These are phyloP conservation scores for Plasmodium falciparum DNA, from an alignment of 169 alveolate genomes.

Conservation along the genomic window DNA sequence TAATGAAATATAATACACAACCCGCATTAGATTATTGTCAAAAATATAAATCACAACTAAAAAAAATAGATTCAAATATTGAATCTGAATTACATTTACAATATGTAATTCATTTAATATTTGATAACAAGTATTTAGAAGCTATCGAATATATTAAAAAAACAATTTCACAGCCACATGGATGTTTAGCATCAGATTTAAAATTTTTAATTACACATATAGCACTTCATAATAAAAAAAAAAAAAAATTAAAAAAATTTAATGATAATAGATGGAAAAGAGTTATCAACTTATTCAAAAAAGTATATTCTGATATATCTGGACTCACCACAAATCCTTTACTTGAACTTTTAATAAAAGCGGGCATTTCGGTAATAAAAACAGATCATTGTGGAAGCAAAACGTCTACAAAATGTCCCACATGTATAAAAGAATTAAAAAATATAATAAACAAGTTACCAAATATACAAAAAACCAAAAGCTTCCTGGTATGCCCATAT, in stretches of 20 bases:
- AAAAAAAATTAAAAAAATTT: slow-evolving; percentile 1
- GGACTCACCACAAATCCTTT: slow-evolving; percentile 76
- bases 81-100: slow-evolving; percentile 80
- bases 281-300: slow-evolving; percentile 31
- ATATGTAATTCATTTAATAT: slow-evolving; percentile 69
- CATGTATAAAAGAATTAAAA: slow-evolving; percentile 87
- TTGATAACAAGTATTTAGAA: slow-evolving; percentile 53
- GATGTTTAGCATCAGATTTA: slow-evolving; percentile 16
- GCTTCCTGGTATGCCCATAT: slow-evolving; percentile 87
- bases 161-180: slow-evolving; percentile 1
- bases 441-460: slow-evolving; percentile 84
- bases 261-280: slow-evolving; percentile 47
- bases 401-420: slow-evolving; percentile 86
- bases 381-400: slow-evolving; percentile 84
- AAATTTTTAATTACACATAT: slow-evolving; percentile 56
- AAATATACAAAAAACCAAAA: slow-evolving; percentile 84
- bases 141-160: slow-evolving; percentile 75
- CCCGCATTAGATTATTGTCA: slow-evolving; percentile 73
- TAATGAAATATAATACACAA: slow-evolving; percentile 28
- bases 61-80: slow-evolving; percentile 65
- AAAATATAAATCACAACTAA: slow-evolving; percentile 68
- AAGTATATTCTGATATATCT: slow-evolving; percentile 63
- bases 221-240: slow-evolving; percentile 5
- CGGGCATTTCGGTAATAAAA: slow-evolving; percentile 88
- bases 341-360: slow-evolving; percentile 83